A percentile compares a stretch with the other conserved stretches of the same genome.
phyloP scores from a whole-genome alignment of 1,139 yeast genomes.

The Geotrichum citri-aurantii region DNA sequence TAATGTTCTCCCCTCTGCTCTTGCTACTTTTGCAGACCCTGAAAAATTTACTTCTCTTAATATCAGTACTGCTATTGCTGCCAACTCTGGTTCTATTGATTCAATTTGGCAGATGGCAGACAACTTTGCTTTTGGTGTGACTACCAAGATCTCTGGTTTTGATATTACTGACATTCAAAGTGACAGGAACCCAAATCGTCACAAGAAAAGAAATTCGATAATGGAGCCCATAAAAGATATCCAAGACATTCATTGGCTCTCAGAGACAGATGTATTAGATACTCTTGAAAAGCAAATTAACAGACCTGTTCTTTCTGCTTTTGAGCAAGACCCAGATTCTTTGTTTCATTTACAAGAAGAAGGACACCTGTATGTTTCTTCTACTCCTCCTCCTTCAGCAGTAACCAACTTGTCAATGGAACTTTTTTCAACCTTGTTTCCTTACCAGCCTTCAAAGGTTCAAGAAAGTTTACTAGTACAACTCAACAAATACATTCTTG shows the following conservation, averaged over 20 bases:
- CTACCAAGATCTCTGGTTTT: constrained; percentile 29
- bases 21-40: constrained; percentile 36
- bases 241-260: constrained; percentile 29
- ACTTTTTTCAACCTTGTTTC: constrained; percentile 64
- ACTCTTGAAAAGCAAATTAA: constrained; percentile 23
- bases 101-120: constrained; percentile 35
- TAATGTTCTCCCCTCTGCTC: constrained; percentile 33
- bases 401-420: constrained; percentile 74
- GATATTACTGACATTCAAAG: constrained; percentile 21
- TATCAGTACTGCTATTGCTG: constrained; percentile 34
- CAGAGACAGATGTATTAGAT: constrained; percentile 26
- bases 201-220: constrained; percentile 15
- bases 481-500: constrained; percentile 48
- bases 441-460: constrained; percentile 68
- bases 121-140: constrained; percentile 35
- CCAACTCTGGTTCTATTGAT: constrained; percentile 32
- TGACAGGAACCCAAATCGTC: constrained; percentile 11
- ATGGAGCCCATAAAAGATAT: constrained; percentile 21
- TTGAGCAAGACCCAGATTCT: constrained; percentile 30
- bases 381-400: constrained; percentile 38
- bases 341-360: constrained; percentile 16
- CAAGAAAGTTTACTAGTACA: constrained; percentile 84
- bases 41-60: constrained; percentile 28
- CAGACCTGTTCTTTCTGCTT: constrained; percentile 25
- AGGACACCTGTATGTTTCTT: constrained; percentile 8